Conservation (phyloP, 306 rosid species). For the Dryas drummondii region DNA sequence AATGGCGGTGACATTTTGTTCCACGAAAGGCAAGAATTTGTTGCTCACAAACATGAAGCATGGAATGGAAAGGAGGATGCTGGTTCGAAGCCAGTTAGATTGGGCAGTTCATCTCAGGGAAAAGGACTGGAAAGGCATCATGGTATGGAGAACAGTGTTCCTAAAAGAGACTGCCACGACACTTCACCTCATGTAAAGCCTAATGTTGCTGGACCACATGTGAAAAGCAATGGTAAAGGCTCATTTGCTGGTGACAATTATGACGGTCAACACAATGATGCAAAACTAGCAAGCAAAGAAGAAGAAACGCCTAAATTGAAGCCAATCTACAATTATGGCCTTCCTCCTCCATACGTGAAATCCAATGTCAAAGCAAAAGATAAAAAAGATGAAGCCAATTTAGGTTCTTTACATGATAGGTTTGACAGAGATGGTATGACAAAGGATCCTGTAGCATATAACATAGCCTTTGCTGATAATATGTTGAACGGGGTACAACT, state of each 20-base stretch:
- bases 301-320: conserved; percentile 54
- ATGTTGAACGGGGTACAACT: conserved; percentile 36
- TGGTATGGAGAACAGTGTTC: conserved; percentile 41
- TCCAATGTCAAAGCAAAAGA: conserved; percentile 50
- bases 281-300: conserved; percentile 36
- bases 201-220: conserved; percentile 32
- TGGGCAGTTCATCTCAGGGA: conserved; percentile 50
- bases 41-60: conserved; percentile 42
- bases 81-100: conserved; percentile 39
- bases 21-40: conserved; percentile 43
- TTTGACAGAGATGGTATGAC: conserved; percentile 27
- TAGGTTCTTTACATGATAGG: conserved; percentile 32
- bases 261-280: conserved; percentile 33
- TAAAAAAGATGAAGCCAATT: conserved; percentile 30
- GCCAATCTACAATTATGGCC: conserved; percentile 47
- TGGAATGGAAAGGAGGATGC: conserved; percentile 41
- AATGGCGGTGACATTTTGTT: conserved; percentile 32
- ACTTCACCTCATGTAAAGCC: conserved; percentile 39
- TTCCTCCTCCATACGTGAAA: conserved; percentile 91
- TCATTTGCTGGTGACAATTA: conserved; percentile 37
- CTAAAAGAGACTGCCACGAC: conserved; percentile 40
- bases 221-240: conserved; percentile 40
- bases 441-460: conserved; percentile 37
- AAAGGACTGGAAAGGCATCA: conserved; percentile 41
- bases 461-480: conserved; percentile 40